Conservation (phyloP, 257 asterid genomes). For the Eustoma russellianum region DNA sequence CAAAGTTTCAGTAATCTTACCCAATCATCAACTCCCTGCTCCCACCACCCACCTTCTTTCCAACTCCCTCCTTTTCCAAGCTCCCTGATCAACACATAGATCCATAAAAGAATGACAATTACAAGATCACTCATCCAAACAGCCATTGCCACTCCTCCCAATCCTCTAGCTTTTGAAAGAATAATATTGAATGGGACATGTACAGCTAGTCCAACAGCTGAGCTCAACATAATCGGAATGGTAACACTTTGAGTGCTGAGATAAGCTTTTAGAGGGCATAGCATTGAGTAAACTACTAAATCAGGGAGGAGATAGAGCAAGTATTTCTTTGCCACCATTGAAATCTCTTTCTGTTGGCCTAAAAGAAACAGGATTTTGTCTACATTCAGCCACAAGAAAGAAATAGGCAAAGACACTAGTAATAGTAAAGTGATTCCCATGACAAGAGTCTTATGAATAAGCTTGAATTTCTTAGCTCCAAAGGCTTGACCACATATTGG, state of each 20-base stretch:
- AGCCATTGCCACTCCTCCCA: conserved; percentile 68
- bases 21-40: conserved; percentile 46
- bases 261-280: conserved; percentile 66
- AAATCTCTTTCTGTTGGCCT: conserved; percentile 62
- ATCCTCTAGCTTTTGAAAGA: conserved; percentile 45
- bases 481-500: conserved; percentile 94
- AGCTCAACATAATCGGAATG: conserved; percentile 64
- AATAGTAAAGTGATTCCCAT: conserved; percentile 47
- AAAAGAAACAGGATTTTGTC: conserved; percentile 50
- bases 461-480: conserved; percentile 69
- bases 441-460: conserved; percentile 67
- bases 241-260: conserved; percentile 57
- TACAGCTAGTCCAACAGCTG: conserved; percentile 44
- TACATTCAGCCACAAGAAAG: conserved; percentile 66
- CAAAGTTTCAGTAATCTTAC: conserved; percentile 32
- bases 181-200: conserved; percentile 51
- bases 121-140: conserved; percentile 65
- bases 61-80: conserved; percentile 28
- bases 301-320: conserved; percentile 62
- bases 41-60: conserved; percentile 83
- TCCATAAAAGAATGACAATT: conserved; percentile 21
- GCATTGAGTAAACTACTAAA: conserved; percentile 40
- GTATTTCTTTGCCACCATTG: conserved; percentile 44
- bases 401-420: conserved; percentile 36
- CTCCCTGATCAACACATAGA: conserved; percentile 39